Percentiles rank a stretch among this genome's conserved stretches.
Evolutionary conservation across 495 filamentous ascomycete genomes (phyloP).

Genomic region (Penicillium fimorum): DNA sequence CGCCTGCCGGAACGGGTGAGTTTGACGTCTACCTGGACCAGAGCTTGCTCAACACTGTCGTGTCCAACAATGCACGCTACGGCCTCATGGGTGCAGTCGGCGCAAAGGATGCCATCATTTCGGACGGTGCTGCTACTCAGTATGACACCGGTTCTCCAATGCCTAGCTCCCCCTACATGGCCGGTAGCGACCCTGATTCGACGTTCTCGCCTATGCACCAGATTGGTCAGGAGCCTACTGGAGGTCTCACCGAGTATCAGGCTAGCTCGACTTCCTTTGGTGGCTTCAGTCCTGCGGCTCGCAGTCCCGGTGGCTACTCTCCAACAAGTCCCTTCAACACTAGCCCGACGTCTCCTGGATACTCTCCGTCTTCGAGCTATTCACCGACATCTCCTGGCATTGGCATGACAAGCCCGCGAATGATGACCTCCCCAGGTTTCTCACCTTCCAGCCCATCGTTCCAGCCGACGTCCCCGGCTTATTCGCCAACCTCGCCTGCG

Average conservation of each 20-base stretch:
- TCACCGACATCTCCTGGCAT: constrained; percentile 64
- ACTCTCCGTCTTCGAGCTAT: constrained; percentile 71
- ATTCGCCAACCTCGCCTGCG: constrained; percentile 78
- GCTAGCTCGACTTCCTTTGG: constrained; percentile 49
- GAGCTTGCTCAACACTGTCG: constrained; percentile 90
- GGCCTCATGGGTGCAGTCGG: constrained; percentile 73
- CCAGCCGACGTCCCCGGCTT: constrained; percentile 73
- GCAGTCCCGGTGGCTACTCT: constrained; percentile 67
- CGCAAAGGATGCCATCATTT: constrained; percentile 63
- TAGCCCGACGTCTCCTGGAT: constrained; percentile 73
- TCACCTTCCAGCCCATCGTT: constrained; percentile 71
- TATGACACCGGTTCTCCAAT: constrained; percentile 92
- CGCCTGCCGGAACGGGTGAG: constrained; percentile 93
- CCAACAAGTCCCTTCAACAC: constrained; percentile 77
- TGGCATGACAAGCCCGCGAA: constrained; percentile 55
- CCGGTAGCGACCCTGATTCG: constrained; percentile 75
- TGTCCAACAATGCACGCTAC: constrained; percentile 82
- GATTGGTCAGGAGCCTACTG: constrained; percentile 68
- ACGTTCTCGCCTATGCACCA: constrained; percentile 87
- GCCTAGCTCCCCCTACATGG: constrained; percentile 70
- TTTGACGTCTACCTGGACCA: constrained; percentile 91
- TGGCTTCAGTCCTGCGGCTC: constrained; percentile 62
- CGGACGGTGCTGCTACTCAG: constrained; percentile 86
- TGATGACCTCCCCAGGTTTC: constrained; percentile 52
- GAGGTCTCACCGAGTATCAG: constrained; percentile 68